Conservation (phyloP, 306 rosid species). For the Glycine tomentella region DNA sequence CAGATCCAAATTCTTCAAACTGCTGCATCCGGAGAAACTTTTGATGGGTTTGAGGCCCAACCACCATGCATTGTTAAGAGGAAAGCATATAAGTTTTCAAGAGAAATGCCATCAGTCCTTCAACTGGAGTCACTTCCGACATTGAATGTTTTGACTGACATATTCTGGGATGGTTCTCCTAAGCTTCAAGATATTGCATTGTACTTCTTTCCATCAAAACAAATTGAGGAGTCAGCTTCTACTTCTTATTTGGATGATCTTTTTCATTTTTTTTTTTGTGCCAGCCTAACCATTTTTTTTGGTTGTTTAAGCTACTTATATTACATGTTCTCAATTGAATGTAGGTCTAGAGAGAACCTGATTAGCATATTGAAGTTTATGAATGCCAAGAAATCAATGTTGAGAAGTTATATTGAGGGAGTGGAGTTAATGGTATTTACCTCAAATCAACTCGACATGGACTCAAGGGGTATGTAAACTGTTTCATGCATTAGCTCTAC, state of each 20-base stretch:
- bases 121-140: slow-evolving; percentile 54
- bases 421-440: slow-evolving; percentile 73
- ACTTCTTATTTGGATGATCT: slow-evolving; percentile 32
- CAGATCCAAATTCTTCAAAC: slow-evolving; percentile 51
- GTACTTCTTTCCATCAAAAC: slow-evolving; percentile 67
- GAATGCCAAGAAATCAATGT: slow-evolving; percentile 58
- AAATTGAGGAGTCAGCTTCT: slow-evolving; percentile 57
- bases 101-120: slow-evolving; percentile 66
- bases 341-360: slow-evolving; percentile 54
- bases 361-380: slow-evolving; percentile 55
- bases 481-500: slow-evolving; percentile 4
- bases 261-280: neutral
- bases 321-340: slow-evolving; percentile 41
- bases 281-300: neutral
- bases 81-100: slow-evolving; percentile 55
- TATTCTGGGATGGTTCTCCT: slow-evolving; percentile 55
- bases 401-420: slow-evolving; percentile 62
- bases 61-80: slow-evolving; percentile 62
- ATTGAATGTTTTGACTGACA: slow-evolving; percentile 52
- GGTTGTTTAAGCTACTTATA: slow-evolving; percentile 30
- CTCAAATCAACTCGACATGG: slow-evolving; percentile 57
- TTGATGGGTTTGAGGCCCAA: slow-evolving; percentile 68
- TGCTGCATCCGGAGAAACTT: slow-evolving; percentile 34
- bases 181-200: slow-evolving; percentile 68
- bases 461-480: slow-evolving; percentile 58